Conservation (phyloP, 768 basidiomycete species). For the Tulasnella sp. region DNA sequence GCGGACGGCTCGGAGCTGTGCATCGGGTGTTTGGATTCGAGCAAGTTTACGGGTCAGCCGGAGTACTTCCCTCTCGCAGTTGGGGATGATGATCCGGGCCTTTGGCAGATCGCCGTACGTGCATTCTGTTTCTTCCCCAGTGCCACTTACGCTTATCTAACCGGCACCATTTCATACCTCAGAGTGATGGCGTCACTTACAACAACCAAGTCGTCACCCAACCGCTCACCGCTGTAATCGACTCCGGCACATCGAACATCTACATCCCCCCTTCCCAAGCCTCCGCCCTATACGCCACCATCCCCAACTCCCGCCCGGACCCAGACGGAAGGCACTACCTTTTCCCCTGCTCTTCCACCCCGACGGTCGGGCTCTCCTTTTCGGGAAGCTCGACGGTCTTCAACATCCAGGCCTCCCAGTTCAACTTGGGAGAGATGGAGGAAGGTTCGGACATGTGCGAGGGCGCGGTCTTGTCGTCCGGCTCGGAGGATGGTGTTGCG, state of each 20-base stretch:
- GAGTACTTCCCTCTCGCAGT: too few species aligned
- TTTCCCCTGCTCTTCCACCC: background rate
- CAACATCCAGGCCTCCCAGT: background rate
- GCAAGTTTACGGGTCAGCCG: too few species aligned
- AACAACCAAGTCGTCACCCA: background rate
- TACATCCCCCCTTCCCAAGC: background rate
- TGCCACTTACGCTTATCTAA: background rate
- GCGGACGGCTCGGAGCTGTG: too few species aligned
- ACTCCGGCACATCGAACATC: conserved; percentile 17
- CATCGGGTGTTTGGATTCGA: too few species aligned
- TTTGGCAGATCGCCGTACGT: background rate
- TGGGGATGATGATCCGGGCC: too few species aligned
- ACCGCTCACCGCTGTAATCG: conserved; percentile 23
- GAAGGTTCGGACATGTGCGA: background rate
- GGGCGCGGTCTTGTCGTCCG: background rate
- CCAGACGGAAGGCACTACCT: background rate
- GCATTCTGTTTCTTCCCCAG: background rate
- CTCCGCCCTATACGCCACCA: background rate
- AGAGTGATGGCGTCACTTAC: background rate
- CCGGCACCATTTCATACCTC: background rate
- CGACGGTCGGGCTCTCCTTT: background rate
- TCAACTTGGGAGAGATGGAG: background rate
- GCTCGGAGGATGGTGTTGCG: background rate
- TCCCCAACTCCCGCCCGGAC: background rate
- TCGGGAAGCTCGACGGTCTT: background rate